Percentiles rank a stretch among this genome's conserved stretches.
These are phyloP conservation scores for Zalerion maritima DNA, from an alignment of 495 filamentous ascomycete genomes.

Conservation along the genomic window DNA sequence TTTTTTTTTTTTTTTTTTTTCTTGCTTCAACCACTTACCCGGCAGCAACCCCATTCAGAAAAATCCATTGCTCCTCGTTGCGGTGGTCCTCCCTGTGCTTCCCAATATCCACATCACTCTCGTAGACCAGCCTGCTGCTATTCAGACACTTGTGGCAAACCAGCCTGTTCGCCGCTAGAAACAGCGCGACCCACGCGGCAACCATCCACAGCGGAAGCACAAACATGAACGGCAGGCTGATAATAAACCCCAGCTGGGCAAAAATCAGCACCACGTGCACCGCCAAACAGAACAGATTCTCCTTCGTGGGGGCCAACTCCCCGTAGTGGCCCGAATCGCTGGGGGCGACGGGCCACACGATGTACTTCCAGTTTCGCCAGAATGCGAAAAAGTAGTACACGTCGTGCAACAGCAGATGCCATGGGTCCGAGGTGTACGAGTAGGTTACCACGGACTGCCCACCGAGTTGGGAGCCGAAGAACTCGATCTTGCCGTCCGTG, in stretches of 20 bases:
- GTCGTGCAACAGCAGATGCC: constrained; percentile 38
- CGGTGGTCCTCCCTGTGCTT: constrained; percentile 23
- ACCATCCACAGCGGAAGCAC: constrained; percentile 38
- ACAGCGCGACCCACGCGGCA: constrained; percentile 15
- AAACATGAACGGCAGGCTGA: constrained; percentile 31
- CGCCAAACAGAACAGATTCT: constrained; percentile 33
- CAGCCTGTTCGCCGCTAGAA: constrained; percentile 30
- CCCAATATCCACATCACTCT: constrained; percentile 15
- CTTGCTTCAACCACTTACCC: constrained; percentile 34
- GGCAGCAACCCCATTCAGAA: constrained; percentile 54
- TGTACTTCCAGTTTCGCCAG: no score
- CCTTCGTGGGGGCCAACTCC: constrained; percentile 39
- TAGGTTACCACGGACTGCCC: constrained; percentile 31
- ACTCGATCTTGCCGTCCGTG: no score
- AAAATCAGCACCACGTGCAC: constrained; percentile 37
- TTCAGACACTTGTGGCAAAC: constrained; percentile 37
- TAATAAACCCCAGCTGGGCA: constrained; percentile 33
- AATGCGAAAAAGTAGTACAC: constrained; percentile 36
- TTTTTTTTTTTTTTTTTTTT: no score
- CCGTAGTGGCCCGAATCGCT: constrained; percentile 34
- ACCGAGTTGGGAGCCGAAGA: constrained; percentile 40
- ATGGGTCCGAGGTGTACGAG: constrained; percentile 46
- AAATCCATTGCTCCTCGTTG: constrained; percentile 55
- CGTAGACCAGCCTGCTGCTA: constrained; percentile 3
- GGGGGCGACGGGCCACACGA: constrained; percentile 36